Evolutionary conservation across 1,139 yeast species (phyloP), one percentile per base, ranked within the genome.

Genomic region (Yamadazyma friedrichii): DNA sequence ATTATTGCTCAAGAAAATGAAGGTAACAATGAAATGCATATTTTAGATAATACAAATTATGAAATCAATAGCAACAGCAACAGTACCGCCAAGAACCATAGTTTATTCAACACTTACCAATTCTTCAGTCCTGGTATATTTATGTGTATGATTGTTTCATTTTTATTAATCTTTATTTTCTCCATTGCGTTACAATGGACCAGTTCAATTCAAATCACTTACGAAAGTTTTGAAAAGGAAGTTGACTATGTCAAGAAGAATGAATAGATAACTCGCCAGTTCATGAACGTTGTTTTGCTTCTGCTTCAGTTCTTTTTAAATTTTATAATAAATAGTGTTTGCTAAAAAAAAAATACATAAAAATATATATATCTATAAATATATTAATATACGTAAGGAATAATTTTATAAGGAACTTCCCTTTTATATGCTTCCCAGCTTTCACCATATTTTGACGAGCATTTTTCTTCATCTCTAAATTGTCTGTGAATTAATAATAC

Each of bases 391-490:
- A 93, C 64, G 55, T 83, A 88, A 3, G 99, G 99, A 49, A 93
- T 76, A 49, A 93, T 89, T 59, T 89, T 84, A 62, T 84, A 91
- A 15, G 96, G 96, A 15, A 94, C 99, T 50, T 64, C 59, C 47
- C 62, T 67, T 65, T 86, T 87, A 61, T 93, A 94, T 61, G 84
- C 82, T 40, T 67, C 76, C 98, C 98, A 93, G 35, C 82, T 78
- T 47, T 82, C 71, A 15, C 95, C 95, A 56, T 93, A 94, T 67
- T 93, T 93, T 27, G 68, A 80, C 28, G 82, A 74, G 61, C 99
- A 93, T 63, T 93, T 91, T 39, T 84, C 85, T 55, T 91, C 98
- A 62, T 93, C 99, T 60, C 99, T 78, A 15, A 65, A 65, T 62
- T 93, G 98, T 60, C 99, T 80, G 60, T 93, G 98, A 33, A 93